A percentile compares a stretch with the other conserved stretches of the same genome.
Evolutionary conservation across 83 land plant species (phyloP).

Genomic region (Picea abies): DNA sequence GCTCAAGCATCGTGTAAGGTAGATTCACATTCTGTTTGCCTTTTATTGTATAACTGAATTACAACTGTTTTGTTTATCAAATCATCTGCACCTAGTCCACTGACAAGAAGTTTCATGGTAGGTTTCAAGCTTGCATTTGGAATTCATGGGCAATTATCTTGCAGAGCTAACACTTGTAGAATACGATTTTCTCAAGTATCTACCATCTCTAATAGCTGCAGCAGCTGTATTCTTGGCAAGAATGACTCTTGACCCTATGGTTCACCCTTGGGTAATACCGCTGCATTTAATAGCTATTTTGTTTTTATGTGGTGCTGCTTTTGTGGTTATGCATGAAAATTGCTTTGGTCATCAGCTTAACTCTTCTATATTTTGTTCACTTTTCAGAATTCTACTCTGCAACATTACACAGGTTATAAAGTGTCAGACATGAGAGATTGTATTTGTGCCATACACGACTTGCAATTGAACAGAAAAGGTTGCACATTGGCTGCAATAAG

Average conservation of each 20-base stretch:
- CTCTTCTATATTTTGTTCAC: conserved; percentile 6
- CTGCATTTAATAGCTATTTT: background rate
- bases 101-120: conserved; percentile 18
- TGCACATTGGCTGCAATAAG: conserved; percentile 63
- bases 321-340: background rate
- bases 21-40: background rate
- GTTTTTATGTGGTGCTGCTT: background rate
- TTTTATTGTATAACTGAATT: background rate
- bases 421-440: conserved; percentile 71
- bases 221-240: conserved; percentile 75
- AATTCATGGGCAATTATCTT: conserved; percentile 65
- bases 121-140: conserved; percentile 45
- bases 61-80: background rate
- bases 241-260: conserved; percentile 55
- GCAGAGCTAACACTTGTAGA: conserved; percentile 84
- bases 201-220: conserved; percentile 84
- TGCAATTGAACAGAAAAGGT: conserved; percentile 54
- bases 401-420: conserved; percentile 71
- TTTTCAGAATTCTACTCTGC: conserved; percentile 76
- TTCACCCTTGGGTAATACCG: conserved; percentile 76
- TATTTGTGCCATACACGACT: conserved; percentile 50
- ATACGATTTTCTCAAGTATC: conserved; percentile 63
- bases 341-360: background rate
- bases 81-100: background rate
- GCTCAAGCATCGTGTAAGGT: conserved; percentile 49